phyloP scores from a whole-genome alignment of 768 basidiomycete species.

The Boletus fagicola region DNA sequence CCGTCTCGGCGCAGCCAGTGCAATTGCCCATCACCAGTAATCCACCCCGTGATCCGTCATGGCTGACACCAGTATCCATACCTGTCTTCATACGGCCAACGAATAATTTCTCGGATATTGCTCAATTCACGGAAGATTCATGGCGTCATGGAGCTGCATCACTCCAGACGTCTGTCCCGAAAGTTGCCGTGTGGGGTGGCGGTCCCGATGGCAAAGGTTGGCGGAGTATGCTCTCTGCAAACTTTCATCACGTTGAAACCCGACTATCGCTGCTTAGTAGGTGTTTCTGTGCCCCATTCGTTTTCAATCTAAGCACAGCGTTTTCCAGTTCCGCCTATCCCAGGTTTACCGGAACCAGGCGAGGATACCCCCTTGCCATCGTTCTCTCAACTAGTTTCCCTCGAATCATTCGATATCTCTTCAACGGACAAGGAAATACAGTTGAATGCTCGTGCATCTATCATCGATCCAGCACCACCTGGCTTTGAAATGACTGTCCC shows the following conservation, averaged over 20 bases:
- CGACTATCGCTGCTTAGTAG: constrained; percentile 52
- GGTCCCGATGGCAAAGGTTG: constrained; percentile 42
- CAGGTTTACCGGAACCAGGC: constrained; percentile 65
- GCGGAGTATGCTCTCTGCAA: constrained; percentile 39
- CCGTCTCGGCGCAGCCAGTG: constrained; percentile 47
- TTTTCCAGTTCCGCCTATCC: constrained; percentile 56
- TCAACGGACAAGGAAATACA: constrained; percentile 37
- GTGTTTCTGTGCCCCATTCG: constrained; percentile 23
- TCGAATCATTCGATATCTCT: constrained; percentile 53
- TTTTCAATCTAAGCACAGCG: constrained; percentile 4
- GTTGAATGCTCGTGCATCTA: constrained; percentile 53
- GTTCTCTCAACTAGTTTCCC: constrained; percentile 56
- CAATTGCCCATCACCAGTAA: constrained; percentile 50
- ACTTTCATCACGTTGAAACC: constrained; percentile 46
- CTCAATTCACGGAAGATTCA: constrained; percentile 52
- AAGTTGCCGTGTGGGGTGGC: constrained; percentile 54
- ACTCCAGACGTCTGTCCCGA: constrained; percentile 42
- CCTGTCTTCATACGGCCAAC: constrained; percentile 54
- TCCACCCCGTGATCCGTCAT: constrained; percentile 42
- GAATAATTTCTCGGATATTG: constrained; percentile 45
- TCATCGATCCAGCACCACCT: constrained; percentile 56
- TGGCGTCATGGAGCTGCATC: constrained; percentile 55
- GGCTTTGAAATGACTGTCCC: constrained; percentile 51
- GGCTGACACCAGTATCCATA: constrained; percentile 56
- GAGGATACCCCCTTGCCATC: constrained; percentile 49